Base-by-base conservation (phyloP, 2,329 filamentous ascomycete species). In the Fusarium lyarnte region DNA sequence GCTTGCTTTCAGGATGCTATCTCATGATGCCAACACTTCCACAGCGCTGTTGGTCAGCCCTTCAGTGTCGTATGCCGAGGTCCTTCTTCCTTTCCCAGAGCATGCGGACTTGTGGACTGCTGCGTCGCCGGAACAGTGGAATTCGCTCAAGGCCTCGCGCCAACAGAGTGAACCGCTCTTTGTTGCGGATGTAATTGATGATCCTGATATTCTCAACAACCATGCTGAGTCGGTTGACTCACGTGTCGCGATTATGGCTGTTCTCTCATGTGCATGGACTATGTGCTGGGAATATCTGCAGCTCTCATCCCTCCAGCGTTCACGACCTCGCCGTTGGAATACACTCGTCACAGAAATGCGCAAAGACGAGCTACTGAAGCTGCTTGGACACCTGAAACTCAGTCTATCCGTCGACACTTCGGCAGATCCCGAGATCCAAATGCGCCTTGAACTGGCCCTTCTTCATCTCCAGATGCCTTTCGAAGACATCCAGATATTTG, bases 401-500 rank as follows among this genome's bases (percentile, higher is more conserved):
- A 65, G 61, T 11, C 13, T 69, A 5, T 53, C 52, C 4, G 39
- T 42, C 8, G 46, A 59, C 16, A 6, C 29, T 5, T 25, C 35
- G 0, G 23, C 60, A 8, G 57, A 69, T 5, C 54, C 58, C 0
- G 78, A 82, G 41, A 76, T 81, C 1, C 70, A 73, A 4, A 75
- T 85, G 36, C 63, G 80, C 0, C 75, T 80, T 2, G 80, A 84
- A 45, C 73, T 79, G 5, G 75, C 79, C 7, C 76, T 79, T 0
- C 76, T 84, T 39, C 80, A 83, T 11, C 74, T 85, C 1, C 76
- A 84, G 36, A 81, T 82, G 61, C 83, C 84, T 0, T 78, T 85
- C 1, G 84, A 84, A 33, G 81, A 83, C 9, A 76, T 85, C 0
- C 83, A 85, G 16, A 77, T 82, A 3, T 83, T 84, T 27, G 83